Base-by-base conservation (phyloP, 108 stramenopile species). In the Mediolabrus comicus region DNA sequence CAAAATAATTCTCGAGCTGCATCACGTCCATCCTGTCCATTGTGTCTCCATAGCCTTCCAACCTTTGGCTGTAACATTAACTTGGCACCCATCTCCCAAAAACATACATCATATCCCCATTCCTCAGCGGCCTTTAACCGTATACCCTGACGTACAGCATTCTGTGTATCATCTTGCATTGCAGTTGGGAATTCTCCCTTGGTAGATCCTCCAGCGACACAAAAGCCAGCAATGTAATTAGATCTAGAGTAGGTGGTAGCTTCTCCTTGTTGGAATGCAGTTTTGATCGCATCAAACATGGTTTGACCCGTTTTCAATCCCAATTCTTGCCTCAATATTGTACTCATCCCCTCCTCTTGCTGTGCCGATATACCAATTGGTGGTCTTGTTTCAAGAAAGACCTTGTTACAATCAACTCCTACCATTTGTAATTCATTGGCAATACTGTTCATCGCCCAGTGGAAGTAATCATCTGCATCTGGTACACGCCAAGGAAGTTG, bases 331-430 rank as follows among this genome's bases (percentile, higher is more conserved):
- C 27, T 28, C 19, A 22, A 3, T 14, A 41, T 14, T 14, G 39
- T 1, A 16, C 32, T 65, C 59, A 69, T 0, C 3, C 24, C 32
- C 19, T 34, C 31, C 14, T 69, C 60, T 25, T 61, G 17, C 16
- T 26, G 34, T 7, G 59, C 68, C 60, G 68, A 69, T 2, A 69
- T 43, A 32, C 68, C 68, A 30, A 69, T 51, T 12, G 68, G 68
- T 28, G 68, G 68, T 43, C 68, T 43, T 22, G 68, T 69, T 41
- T 69, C 68, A 3, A 69, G 30, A 10, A 69, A 3, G 3, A 62
- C 0, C 19, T 28, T 35, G 0, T 36, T 1, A 3, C 32, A 26
- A 3, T 62, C 59, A 2, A 61, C 68, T 29, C 39, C 25, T 9
- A 34, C 26, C 2, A 17, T 1, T 28, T 41, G 22, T 19, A 29